A percentile compares a stretch with the other conserved stretches of the same genome.
These are phyloP conservation scores for Logfia minima DNA, from an alignment of 129 eudicot genomes.

Conservation along the genomic window DNA sequence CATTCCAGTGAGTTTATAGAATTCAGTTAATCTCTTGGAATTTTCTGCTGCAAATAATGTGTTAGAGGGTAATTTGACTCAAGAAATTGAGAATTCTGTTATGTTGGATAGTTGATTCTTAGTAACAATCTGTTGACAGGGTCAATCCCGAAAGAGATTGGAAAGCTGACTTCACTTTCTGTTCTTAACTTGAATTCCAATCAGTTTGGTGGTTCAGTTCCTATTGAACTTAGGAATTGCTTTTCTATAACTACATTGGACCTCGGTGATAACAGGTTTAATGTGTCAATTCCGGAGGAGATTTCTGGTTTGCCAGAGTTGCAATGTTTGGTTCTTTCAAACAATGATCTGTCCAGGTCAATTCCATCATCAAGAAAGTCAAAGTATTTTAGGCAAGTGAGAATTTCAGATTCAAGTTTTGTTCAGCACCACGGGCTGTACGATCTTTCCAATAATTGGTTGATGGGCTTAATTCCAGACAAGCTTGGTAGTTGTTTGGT, in stretches of 20 bases:
- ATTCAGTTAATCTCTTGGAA: conserved; percentile 47
- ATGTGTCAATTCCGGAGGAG: conserved; percentile 57
- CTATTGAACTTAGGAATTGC: conserved; percentile 54
- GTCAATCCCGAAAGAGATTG: conserved; percentile 51
- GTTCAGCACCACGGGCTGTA: conserved; percentile 67
- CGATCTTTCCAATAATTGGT: conserved; percentile 58
- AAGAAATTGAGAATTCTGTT: conserved; percentile 45
- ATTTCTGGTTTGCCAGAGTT: conserved; percentile 48
- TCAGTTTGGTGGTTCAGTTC: conserved; percentile 48
- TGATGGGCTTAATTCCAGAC: conserved; percentile 62
- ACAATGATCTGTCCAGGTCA: conserved; percentile 54
- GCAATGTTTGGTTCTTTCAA: conserved; percentile 60
- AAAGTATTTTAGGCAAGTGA: conserved; percentile 51
- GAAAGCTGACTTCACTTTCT: conserved; percentile 46
- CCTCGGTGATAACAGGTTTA: conserved; percentile 50
- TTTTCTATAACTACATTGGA: conserved; percentile 52
- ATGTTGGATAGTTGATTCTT: conserved; percentile 48
- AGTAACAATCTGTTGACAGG: conserved; percentile 47
- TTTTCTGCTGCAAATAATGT: conserved; percentile 67
- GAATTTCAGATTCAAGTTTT: conserved; percentile 59
- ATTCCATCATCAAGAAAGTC: conserved; percentile 53
- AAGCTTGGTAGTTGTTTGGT: conserved; percentile 54
- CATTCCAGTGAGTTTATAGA: conserved; percentile 56
- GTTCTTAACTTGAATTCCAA: conserved; percentile 60
- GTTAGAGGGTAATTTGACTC: conserved; percentile 48